Conservation (phyloP, 331 rosid species). For the Prunus yedoensis region DNA sequence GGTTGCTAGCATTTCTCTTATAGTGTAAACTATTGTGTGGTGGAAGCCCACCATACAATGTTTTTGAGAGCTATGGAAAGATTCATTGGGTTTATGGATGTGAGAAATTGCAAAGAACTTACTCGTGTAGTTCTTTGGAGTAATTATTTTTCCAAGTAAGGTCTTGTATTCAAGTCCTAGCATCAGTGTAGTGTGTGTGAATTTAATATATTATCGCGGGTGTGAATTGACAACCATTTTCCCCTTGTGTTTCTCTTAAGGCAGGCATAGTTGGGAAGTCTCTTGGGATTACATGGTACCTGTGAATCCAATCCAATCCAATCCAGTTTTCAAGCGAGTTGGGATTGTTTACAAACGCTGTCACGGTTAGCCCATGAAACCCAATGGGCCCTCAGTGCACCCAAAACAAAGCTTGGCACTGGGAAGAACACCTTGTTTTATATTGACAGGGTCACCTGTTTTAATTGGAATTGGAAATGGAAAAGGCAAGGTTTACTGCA, state of each 20-base stretch:
- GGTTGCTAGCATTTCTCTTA: too few species aligned
- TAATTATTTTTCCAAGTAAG: fast-evolving
- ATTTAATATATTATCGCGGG: fast-evolving
- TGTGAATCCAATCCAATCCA: not conserved
- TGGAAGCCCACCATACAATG: not conserved
- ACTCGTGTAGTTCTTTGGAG: too few species aligned
- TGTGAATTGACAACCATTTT: not conserved
- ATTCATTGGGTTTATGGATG: too few species aligned
- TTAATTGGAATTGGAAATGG: too few species aligned
- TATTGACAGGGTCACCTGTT: too few species aligned
- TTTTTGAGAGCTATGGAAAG: too few species aligned
- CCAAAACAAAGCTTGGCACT: not conserved
- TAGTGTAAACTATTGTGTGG: not conserved
- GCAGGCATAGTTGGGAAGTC: not conserved
- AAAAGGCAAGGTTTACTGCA: too few species aligned
- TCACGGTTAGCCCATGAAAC: not conserved
- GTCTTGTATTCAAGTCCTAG: fast-evolving
- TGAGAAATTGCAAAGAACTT: too few species aligned
- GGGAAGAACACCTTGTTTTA: not conserved
- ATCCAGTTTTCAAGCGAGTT: not conserved
- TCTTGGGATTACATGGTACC: not conserved
- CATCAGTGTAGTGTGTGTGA: too few species aligned
- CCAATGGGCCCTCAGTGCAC: not conserved
- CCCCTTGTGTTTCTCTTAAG: not conserved
- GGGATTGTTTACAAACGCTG: not conserved